Evolutionary conservation across 768 basidiomycete genomes (phyloP).

Genomic region (Lactarius tabidus): DNA sequence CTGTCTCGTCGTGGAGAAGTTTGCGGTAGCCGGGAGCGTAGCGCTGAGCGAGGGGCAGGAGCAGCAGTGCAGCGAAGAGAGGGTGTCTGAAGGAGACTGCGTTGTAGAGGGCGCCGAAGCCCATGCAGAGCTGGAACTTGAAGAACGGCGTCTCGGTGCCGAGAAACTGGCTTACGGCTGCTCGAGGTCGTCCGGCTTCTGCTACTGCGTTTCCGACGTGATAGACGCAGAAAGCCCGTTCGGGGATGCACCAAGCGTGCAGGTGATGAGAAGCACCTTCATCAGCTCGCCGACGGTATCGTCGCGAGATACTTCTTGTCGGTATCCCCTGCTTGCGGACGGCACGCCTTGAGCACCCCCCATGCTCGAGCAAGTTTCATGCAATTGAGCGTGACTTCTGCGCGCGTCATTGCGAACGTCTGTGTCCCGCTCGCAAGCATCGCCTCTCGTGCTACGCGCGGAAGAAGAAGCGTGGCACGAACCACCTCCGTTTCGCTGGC

Average conservation of each 20-base stretch:
- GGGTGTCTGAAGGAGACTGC: slow-evolving; percentile 83
- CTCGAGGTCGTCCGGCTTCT: slow-evolving; percentile 41
- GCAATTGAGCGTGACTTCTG: slow-evolving; percentile 65
- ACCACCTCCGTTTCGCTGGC: slow-evolving; percentile 76
- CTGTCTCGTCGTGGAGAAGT: slow-evolving; percentile 78
- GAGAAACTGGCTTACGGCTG: slow-evolving; percentile 54
- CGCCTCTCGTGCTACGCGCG: slow-evolving; percentile 45
- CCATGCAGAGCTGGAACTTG: slow-evolving; percentile 91
- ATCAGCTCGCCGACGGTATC: slow-evolving; percentile 54
- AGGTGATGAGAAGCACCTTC: slow-evolving; percentile 54
- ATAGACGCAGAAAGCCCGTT: slow-evolving; percentile 26
- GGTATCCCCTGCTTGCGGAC: slow-evolving; percentile 28
- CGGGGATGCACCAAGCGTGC: slow-evolving; percentile 36
- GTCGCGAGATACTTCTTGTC: slow-evolving; percentile 77
- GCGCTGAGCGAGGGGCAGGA: slow-evolving; percentile 70
- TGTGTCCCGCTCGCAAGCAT: slow-evolving; percentile 41
- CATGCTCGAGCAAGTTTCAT: slow-evolving; percentile 96
- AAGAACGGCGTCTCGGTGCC: slow-evolving; percentile 75
- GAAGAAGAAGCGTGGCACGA: slow-evolving; percentile 60
- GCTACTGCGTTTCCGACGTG: slow-evolving; percentile 20
- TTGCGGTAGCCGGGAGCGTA: slow-evolving; percentile 82
- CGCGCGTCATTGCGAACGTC: slow-evolving; percentile 43
- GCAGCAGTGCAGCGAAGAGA: slow-evolving; percentile 67
- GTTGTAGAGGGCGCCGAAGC: slow-evolving; percentile 87
- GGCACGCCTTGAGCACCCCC: slow-evolving; percentile 40